Conservation (phyloP, 2,329 filamentous ascomycete genomes). For the Microdochium nivale region DNA sequence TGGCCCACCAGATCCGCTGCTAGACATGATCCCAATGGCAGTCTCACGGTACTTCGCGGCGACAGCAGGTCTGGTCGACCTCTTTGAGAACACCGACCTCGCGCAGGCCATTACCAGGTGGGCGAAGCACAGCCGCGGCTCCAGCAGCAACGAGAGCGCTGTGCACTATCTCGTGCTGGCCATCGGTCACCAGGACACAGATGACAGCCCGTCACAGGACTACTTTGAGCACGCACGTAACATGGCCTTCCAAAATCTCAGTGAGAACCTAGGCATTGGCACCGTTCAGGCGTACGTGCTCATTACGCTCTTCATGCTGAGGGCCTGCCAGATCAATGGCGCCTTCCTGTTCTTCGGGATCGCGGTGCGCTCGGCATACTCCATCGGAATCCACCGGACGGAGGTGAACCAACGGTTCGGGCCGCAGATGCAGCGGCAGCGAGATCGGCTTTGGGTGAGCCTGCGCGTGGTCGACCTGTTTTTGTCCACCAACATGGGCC, state of each 20-base stretch:
- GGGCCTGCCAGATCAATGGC: slow-evolving; percentile 45
- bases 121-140: slow-evolving; percentile 23
- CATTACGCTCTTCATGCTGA: slow-evolving; percentile 44
- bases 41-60: slow-evolving; percentile 4
- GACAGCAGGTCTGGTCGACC: slow-evolving; percentile 37
- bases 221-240: slow-evolving; percentile 43
- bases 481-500: slow-evolving; percentile 44
- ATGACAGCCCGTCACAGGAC: slow-evolving; percentile 30
- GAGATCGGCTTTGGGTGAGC: slow-evolving; percentile 44
- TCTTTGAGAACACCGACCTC: slow-evolving; percentile 34
- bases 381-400: slow-evolving; percentile 42
- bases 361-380: slow-evolving; percentile 42
- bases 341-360: slow-evolving; percentile 45
- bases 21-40: not conserved
- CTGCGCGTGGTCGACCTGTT: slow-evolving; percentile 42
- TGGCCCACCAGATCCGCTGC: not conserved
- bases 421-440: slow-evolving; percentile 2
- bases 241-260: slow-evolving; percentile 33
- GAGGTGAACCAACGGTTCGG: slow-evolving; percentile 45
- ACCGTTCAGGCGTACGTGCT: slow-evolving; percentile 42
- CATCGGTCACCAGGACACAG: slow-evolving; percentile 34
- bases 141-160: slow-evolving; percentile 28
- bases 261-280: slow-evolving; percentile 36
- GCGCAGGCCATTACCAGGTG: slow-evolving; percentile 31
- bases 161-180: slow-evolving; percentile 42